Base-by-base conservation (phyloP, 768 basidiomycete species). In the Leccinum subtestaceum region DNA sequence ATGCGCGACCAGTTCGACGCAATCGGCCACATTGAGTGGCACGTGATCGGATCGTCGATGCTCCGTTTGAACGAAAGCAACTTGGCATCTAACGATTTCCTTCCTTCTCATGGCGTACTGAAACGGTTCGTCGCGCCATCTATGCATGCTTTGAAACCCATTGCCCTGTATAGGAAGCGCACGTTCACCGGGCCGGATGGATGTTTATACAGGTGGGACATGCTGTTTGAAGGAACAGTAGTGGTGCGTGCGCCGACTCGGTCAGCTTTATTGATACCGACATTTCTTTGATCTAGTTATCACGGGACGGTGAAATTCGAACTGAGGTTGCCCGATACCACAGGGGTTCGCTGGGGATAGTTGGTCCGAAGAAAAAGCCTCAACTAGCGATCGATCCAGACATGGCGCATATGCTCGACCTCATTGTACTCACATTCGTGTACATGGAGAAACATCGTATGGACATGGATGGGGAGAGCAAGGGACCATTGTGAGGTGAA, bases 1-100 rank as follows among this genome's bases (percentile, higher is more conserved):
- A 67, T 71, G 66, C 65, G 23, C 5, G 72, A 74, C 57, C 67
- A 68, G 1, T 74, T 75, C 55, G 68, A 65, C 0, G 55, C 53
- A 3, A 64, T 78, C 4, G 78, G 70, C 7, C 60, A 70, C 53
- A 75, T 79, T 1, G 69, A 76, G 12, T 77, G 75, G 71, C 69
- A 63, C n/a, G 1, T 65, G 0, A 32, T 75, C 5, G 64, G 64
- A 15, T 68, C 75, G 0, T 70, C 74, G 4, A 68, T 60, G 29
- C 62, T 79, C 34, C 66, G 65, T 2, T 70, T 74, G 32, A 59
- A 67, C 5, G 74, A 67, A 2, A 46, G 59, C 13, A 69, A 68
- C 17, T 58, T 72, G 48, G 53, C 63, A n/a, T 67, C 72, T 2
- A 59, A 60, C 25, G 57, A 63, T 0, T 76, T 72, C 49, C 59